Evolutionary conservation across 495 filamentous ascomycete genomes (phyloP).

Genomic region (Sphaerosporella brunnea): DNA sequence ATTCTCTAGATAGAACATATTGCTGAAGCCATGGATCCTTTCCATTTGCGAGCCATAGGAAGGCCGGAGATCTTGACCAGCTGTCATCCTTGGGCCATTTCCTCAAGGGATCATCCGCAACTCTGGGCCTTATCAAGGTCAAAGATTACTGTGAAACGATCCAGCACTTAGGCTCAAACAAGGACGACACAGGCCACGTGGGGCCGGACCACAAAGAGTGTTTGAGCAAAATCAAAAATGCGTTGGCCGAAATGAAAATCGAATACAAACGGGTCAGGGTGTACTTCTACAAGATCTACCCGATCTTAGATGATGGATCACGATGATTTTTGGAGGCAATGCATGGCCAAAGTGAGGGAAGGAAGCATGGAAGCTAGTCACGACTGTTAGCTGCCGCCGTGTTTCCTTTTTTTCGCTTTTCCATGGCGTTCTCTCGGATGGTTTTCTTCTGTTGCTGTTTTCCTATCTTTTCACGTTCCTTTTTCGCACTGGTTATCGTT

Average conservation of each 20-base stretch:
- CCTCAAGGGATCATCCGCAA: constrained; percentile 94
- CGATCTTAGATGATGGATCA: no score
- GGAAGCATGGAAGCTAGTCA: neutral
- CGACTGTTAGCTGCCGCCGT: neutral
- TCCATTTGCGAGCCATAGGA: constrained; percentile 23
- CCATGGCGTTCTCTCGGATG: no score
- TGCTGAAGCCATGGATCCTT: no score
- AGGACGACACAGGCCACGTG: constrained; percentile 62
- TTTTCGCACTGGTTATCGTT: no score
- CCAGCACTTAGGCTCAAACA: constrained; percentile 68
- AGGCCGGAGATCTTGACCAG: constrained; percentile 46
- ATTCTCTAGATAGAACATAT: no score
- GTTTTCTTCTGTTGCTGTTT: neutral
- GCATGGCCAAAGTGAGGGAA: no score
- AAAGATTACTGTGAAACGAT: constrained; percentile 91
- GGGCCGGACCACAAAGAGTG: constrained; percentile 44
- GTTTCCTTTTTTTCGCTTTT: neutral
- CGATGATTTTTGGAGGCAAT: no score
- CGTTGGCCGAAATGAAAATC: constrained; percentile 48
- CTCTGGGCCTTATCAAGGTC: constrained; percentile 79
- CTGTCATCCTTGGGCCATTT: constrained; percentile 84
- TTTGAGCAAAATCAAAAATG: constrained; percentile 49
- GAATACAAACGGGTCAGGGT: constrained; percentile 58
- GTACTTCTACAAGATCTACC: constrained; percentile 15
- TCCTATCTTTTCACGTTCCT: neutral